Evolutionary conservation across 2,329 filamentous ascomycete species (phyloP), one percentile per base, ranked within the genome.

Genomic region (Talaromyces sp.): DNA sequence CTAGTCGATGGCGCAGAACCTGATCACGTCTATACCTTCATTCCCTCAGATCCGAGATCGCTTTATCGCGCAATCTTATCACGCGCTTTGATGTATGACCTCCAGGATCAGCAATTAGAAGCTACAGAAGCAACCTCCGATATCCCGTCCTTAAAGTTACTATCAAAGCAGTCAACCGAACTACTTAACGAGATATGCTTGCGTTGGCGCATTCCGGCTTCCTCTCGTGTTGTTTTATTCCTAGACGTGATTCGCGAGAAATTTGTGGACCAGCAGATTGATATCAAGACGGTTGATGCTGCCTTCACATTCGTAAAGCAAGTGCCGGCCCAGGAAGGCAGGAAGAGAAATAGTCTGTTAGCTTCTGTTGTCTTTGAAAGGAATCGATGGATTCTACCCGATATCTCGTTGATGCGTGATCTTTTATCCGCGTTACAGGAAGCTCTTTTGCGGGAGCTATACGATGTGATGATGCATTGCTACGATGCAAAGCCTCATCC

Each of bases 401-500:
- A 93, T 74, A 85, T 85, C 70, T 80, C 84, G 14, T 77, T 85
- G 28, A 95, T 96, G 77, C 89, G 91, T 69, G 87, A 90, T 66
- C 85, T 90, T 16, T 81, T 99, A 6, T 83, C 84, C 39, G 85
- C 83, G 33, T 78, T 98, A 42, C 87, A 98, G 70, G 92, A 97
- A 69, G 86, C 88, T 9, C 80, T 98, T 28, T 81, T 97, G 54
- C 87, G 93, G 60, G 93, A 98, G 71, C 83, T 99, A 18, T 97
- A 91, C 75, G 88, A 93, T 67, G 82, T 90, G n/a, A 84, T 97
- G 75, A 88, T 93, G 79, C 87, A 90, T 68, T 93, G 91, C 69
- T 99, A 93, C 75, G 92, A 96, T 66, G 78, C 84, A n/a, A 97
- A 96, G 70, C 87, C 92, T 11, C 92, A 91, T 5, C 86, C 88